Evolutionary conservation across 1,284 basidiomycete species (phyloP), one percentile per base, ranked within the genome.

Genomic region (Dichomitus squalens): DNA sequence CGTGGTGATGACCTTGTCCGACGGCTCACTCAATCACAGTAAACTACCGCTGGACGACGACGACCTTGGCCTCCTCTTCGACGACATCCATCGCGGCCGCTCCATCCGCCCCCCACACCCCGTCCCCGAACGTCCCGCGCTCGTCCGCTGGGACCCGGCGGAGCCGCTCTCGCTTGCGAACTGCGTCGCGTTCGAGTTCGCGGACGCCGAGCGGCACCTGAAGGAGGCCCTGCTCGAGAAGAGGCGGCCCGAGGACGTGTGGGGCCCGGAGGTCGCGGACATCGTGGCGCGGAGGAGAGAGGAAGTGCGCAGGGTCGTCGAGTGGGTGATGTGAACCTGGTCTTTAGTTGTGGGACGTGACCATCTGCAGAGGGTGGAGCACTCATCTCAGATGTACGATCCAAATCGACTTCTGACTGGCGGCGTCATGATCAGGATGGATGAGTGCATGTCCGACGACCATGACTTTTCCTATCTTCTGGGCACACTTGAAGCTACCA

Each of bases 31-130:
- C 16, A 6, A 16, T 3, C 44, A 23, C 41, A 93, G 91, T 65
- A 85, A 84, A 66, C 76, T 95, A 21, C 84, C 91, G 0, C 81
- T 97, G 43, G 86, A 89, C 61, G 87, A 90, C 64, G 88, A 92
- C 49, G 95, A 97, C 63, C 82, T 93, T 35, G 83, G 83, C 0
- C 80, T 94, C 43, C 74, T 97, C 52, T 94, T 93, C 66, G 96
- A 98, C 68, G 95, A 98, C 68, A 71, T 97, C 14, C 79, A 92
- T 70, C 82, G 89, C 25, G 92, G 93, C 1, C 85, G 93, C 41
- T 91, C 90, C 1, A 79, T 87, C 14, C 75, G 96, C 34, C 92
- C 93, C 3, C 90, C 92, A 0, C 81, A 90, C 59, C 75, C 82
- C 7, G 81, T 94, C 12, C 86, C 90, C n/a, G 74, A 82, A 7